A percentile compares a stretch with the other conserved stretches of the same genome.
phyloP scores from a whole-genome alignment of 352 stramenopile genomes.

The Phytopythium montanum region DNA sequence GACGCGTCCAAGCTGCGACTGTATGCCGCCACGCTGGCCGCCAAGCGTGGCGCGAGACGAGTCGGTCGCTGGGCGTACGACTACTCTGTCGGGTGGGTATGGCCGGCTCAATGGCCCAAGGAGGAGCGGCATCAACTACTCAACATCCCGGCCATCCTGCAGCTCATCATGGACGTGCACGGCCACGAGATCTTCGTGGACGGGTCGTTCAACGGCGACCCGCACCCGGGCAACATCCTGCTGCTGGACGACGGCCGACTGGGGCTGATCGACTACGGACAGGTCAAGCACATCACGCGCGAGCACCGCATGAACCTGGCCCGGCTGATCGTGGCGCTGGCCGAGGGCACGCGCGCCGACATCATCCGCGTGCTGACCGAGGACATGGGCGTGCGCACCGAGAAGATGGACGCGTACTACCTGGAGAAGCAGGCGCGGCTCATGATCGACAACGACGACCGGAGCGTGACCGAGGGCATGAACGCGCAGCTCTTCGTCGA shows the following conservation, averaged over 20 bases:
- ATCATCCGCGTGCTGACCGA: conserved; percentile 73
- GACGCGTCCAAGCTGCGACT: conserved; percentile 49
- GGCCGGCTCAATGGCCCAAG: conserved; percentile 36
- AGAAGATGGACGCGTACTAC: conserved; percentile 79
- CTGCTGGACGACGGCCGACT: conserved; percentile 87
- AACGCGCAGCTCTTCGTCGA: conserved; percentile 87
- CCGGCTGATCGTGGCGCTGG: conserved; percentile 84
- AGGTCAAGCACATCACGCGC: conserved; percentile 84
- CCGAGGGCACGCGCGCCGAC: conserved; percentile 61
- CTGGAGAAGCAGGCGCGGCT: conserved; percentile 78
- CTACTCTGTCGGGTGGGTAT: conserved; percentile 83
- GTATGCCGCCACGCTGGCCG: conserved; percentile 42
- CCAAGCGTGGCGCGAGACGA: conserved; percentile 34
- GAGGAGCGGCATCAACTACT: conserved; percentile 55
- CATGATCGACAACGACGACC: conserved; percentile 88
- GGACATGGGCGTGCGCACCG: conserved; percentile 74
- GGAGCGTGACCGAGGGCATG: conserved; percentile 71
- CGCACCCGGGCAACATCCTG: conserved; percentile 90
- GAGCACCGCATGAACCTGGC: conserved; percentile 68
- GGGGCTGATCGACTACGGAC: conserved; percentile 91
- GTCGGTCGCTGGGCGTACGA: conserved; percentile 61
- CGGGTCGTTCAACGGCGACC: conserved; percentile 91
- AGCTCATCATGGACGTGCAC: conserved; percentile 88
- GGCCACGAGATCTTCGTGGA: conserved; percentile 92
- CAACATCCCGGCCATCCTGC: conserved; percentile 80